Conservation (phyloP, 495 filamentous ascomycete species). For the Lindgomyces ingoldianus region DNA sequence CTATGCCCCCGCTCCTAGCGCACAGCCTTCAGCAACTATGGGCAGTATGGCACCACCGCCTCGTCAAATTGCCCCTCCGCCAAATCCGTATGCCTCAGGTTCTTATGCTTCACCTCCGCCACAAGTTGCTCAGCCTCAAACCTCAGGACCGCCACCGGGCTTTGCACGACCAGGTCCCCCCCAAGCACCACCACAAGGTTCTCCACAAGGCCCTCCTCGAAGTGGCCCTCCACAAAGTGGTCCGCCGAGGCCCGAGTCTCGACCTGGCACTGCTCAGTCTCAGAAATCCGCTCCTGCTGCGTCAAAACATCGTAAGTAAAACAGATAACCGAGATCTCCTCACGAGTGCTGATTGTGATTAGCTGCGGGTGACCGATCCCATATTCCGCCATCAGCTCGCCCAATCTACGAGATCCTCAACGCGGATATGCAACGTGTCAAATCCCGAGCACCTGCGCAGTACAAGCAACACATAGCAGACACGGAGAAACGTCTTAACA, state of each 20-base stretch:
- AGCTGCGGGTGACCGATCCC: slow-evolving; percentile 80
- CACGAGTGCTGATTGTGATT: background rate
- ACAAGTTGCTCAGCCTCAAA: slow-evolving; percentile 15
- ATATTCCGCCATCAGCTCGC: slow-evolving; percentile 75
- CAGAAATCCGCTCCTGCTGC: slow-evolving; percentile 37
- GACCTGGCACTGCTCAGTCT: slow-evolving; percentile 56
- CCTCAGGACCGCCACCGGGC: slow-evolving; percentile 34
- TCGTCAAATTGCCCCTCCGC: slow-evolving; percentile 42
- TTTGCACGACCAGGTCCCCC: slow-evolving; percentile 46
- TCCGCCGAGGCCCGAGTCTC: slow-evolving; percentile 50
- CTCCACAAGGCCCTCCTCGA: slow-evolving; percentile 49
- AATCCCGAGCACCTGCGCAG: slow-evolving; percentile 72
- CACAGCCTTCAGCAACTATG: slow-evolving; percentile 37
- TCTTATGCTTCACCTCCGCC: slow-evolving; percentile 21
- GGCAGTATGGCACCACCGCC: slow-evolving; percentile 35
- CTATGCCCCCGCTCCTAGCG: slow-evolving; percentile 76
- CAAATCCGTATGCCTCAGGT: slow-evolving; percentile 41
- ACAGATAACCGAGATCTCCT: slow-evolving; percentile 22
- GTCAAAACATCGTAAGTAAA: slow-evolving; percentile 67
- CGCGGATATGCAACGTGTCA: slow-evolving; percentile 84
- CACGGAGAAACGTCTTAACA: slow-evolving; percentile 84
- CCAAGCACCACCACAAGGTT: slow-evolving; percentile 47
- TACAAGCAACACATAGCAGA: slow-evolving; percentile 88
- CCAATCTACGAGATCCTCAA: slow-evolving; percentile 79
- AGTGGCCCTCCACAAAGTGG: slow-evolving; percentile 51